phyloP scores from a whole-genome alignment of 192 early-diverging fungal species.

The Coemansia sp. region DNA sequence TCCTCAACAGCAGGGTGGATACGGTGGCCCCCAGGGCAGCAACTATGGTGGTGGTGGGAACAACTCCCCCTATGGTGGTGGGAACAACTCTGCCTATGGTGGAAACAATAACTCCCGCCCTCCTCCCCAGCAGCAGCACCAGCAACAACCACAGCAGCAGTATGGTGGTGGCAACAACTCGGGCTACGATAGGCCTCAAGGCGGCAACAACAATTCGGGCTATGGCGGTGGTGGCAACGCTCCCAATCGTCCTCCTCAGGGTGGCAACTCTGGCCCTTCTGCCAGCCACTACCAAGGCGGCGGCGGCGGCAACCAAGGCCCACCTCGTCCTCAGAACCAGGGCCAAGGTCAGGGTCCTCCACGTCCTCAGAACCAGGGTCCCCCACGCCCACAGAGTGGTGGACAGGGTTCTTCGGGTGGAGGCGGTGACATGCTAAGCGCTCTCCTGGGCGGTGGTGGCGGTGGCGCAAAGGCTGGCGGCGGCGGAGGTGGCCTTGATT shows the following conservation, averaged over 20 bases:
- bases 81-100: constrained; percentile 6
- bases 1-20: constrained; percentile 6
- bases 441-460: constrained; percentile 10
- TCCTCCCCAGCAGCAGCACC: constrained; percentile 10
- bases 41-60: neutral
- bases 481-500: constrained; percentile 30
- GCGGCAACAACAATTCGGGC: neutral
- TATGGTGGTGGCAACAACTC: neutral
- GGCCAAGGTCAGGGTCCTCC: constrained; percentile 3
- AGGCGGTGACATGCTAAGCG: neutral
- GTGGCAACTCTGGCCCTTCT: neutral
- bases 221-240: constrained; percentile 1
- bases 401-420: neutral
- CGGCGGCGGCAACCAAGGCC: constrained; percentile 3
- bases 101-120: constrained; percentile 2
- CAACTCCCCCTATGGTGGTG: neutral
- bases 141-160: constrained; percentile 2
- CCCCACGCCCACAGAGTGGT: constrained; percentile 11
- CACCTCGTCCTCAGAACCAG: constrained; percentile 13
- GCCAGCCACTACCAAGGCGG: constrained; percentile 4
- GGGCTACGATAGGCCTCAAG: constrained; percentile 4
- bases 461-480: constrained; percentile 9
- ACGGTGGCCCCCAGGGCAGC: neutral
- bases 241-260: constrained; percentile 7
- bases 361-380: constrained; percentile 13